Evolutionary conservation across 176 grass and related monocot species (phyloP).

Genomic region (Miscanthus lutarioriparius): DNA sequence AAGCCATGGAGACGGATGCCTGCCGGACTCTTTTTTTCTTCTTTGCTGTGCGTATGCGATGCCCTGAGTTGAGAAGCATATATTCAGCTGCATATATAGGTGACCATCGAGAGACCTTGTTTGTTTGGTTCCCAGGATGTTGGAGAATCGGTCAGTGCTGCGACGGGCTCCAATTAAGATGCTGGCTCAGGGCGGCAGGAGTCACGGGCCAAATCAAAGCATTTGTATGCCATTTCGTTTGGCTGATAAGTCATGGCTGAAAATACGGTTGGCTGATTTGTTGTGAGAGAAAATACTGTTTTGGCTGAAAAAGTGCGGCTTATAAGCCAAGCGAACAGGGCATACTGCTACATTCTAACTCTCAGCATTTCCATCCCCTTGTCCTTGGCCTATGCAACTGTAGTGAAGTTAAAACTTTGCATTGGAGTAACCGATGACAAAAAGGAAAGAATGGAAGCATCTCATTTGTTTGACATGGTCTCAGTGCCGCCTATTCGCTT

Average conservation of each 20-base stretch:
- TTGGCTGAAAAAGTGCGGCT: too few relatives aligned
- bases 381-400: too few relatives aligned
- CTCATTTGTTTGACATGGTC: constrained; percentile 6
- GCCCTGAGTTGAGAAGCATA: neutral
- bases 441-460: too few relatives aligned
- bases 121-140: neutral
- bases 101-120: neutral
- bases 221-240: too few relatives aligned
- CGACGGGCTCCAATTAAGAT: neutral
- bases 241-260: too few relatives aligned
- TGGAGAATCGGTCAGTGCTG: constrained; percentile 19
- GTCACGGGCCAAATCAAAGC: neutral
- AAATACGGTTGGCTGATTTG: too few relatives aligned
- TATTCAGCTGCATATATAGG: neutral
- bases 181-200: neutral
- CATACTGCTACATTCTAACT: too few relatives aligned
- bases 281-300: too few relatives aligned
- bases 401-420: neutral
- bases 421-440: constrained; percentile 20
- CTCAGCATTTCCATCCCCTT: too few relatives aligned
- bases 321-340: too few relatives aligned
- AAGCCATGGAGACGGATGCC: constrained; percentile 16
- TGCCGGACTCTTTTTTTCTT: neutral
- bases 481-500: neutral
- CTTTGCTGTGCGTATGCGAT: neutral